Evolutionary conservation across 257 asterid species (phyloP), one percentile per base, ranked within the genome.

Genomic region (Perilla frutescens): DNA sequence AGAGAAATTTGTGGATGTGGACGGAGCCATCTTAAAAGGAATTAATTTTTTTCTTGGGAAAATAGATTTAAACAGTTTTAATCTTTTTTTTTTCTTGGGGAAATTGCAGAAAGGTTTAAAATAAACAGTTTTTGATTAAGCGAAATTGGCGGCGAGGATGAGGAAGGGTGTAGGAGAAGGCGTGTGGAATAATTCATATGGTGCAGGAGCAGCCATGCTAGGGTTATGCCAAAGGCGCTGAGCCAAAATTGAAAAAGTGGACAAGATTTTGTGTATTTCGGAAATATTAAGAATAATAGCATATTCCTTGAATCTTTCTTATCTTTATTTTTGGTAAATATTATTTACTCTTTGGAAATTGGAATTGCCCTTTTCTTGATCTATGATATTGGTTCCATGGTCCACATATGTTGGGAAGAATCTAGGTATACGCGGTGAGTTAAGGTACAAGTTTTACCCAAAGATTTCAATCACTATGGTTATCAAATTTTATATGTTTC

Each of bases 1-100:
- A 57, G 70, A 53, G 57, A 41, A 47, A 69, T 72, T 41, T 31
- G 75, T 66, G 81, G 84, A 73, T 47, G 34, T 73, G 14, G 77
- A 63, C 26, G 64, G 29, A 62, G 51, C 63, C 77, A 47, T 45
- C 47, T 48, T 31, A 63, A 31, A n/a, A 20, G 12, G 6, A 20
- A 20, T 20, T 20, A 0, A 0, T 2, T 10, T 47, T 2, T 11
- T 12, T 10, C 0, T 2, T 58, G 8, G 32, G 8, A 44, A 32
- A 10, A 64, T 9, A 58, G 6, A 4, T 4, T 31, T 29, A 13
- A 49, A 7, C 8, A 29, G 13, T 45, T 43, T 44, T 36, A 20
- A 20, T 20, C 26, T 20, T 20, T 9, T 2, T 10, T 47, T 2
- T 11, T 12, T 10, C 0, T 2, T 58, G 8, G 32, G 8, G 64